These are phyloP conservation scores for Aureobasidium namibiae DNA, from an alignment of 2,329 filamentous ascomycete species.

Conservation along the genomic window DNA sequence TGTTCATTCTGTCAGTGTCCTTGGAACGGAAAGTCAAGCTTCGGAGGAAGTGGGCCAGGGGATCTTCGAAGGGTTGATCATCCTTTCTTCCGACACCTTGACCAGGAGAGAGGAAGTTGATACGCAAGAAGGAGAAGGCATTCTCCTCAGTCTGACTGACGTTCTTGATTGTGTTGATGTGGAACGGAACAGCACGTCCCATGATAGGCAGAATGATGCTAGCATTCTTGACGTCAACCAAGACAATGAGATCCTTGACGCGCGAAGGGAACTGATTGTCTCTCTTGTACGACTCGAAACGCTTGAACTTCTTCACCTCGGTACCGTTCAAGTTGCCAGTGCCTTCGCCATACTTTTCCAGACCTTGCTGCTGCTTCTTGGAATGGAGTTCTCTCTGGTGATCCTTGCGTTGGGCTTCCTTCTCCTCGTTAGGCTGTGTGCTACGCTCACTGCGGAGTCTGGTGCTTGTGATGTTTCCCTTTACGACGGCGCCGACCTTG, in stretches of 20 bases:
- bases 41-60: constrained; percentile 87
- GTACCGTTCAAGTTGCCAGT: constrained; percentile 77
- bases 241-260: constrained; percentile 77
- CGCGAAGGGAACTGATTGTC: constrained; percentile 84
- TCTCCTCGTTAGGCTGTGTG: constrained; percentile 82
- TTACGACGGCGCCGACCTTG: constrained; percentile 76
- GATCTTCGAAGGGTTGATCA: constrained; percentile 90
- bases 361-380: constrained; percentile 85
- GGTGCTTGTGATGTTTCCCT: constrained; percentile 91
- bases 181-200: constrained; percentile 94
- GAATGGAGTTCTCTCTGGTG: constrained; percentile 84
- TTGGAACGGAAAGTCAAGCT: constrained; percentile 92
- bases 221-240: constrained; percentile 82
- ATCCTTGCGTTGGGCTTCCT: constrained; percentile 75
- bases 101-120: constrained; percentile 95
- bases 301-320: constrained; percentile 98
- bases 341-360: constrained; percentile 77
- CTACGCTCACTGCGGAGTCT: constrained; percentile 83
- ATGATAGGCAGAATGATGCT: constrained; percentile 94
- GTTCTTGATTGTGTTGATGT: constrained; percentile 98
- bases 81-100: constrained; percentile 96
- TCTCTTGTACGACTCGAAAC: constrained; percentile 97
- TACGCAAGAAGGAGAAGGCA: constrained; percentile 85
- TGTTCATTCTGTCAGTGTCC: constrained; percentile 78
- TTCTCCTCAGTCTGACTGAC: constrained; percentile 96